phyloP scores from a whole-genome alignment of 2,329 filamentous ascomycete genomes.

The Didymella segeticola region DNA sequence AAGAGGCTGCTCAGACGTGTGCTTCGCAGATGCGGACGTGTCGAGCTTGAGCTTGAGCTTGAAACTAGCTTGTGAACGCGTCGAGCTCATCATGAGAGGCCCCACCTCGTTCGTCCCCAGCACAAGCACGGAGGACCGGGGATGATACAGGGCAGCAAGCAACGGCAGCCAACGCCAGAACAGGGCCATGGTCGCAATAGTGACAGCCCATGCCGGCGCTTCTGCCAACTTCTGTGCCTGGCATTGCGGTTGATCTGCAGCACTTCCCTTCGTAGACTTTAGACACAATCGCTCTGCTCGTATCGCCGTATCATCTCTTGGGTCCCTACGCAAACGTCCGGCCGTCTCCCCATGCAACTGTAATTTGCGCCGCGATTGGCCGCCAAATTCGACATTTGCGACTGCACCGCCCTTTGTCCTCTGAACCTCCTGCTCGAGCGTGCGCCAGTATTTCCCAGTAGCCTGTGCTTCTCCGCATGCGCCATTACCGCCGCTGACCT shows the following conservation, averaged over 20 bases:
- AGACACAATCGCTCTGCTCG: conserved; percentile 10
- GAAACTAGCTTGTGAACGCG: conserved; percentile 1
- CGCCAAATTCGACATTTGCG: conserved; percentile 14
- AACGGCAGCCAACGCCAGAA: background rate
- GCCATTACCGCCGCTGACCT: conserved; percentile 34
- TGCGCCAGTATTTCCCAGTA: conserved; percentile 14
- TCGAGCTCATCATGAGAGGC: conserved; percentile 6
- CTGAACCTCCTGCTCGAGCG: conserved; percentile 2
- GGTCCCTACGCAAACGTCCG: conserved; percentile 6
- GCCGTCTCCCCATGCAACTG: conserved; percentile 14
- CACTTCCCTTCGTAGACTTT: background rate
- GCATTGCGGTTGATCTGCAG: background rate
- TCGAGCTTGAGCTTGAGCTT: background rate
- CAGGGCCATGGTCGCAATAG: conserved; percentile 14
- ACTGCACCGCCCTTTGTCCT: conserved; percentile 3
- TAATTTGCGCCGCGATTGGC: conserved; percentile 22
- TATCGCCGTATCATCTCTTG: conserved; percentile 6
- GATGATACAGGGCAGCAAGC: conserved; percentile 11
- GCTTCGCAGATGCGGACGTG: background rate
- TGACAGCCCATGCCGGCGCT: conserved; percentile 12
- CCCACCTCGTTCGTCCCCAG: conserved; percentile 7
- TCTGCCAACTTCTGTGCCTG: conserved; percentile 4
- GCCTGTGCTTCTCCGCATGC: conserved; percentile 29
- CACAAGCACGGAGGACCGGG: background rate
- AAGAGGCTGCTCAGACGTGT: background rate